Evolutionary conservation across 345 rosid genomes (phyloP), one percentile per base, ranked within the genome.

Genomic region (Erucastrum elatum): DNA sequence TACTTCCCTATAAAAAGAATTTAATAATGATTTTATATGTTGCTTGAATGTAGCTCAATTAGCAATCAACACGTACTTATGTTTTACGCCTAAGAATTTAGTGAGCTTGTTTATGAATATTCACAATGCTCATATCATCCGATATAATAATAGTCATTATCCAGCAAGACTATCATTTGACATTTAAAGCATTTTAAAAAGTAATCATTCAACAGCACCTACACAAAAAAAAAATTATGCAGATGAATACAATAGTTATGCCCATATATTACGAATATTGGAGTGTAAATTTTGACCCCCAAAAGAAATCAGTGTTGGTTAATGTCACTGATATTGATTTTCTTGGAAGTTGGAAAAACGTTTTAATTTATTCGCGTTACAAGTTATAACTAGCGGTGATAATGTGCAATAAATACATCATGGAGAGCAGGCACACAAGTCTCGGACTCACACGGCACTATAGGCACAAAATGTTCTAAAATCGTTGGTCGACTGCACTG

Each of bases 11-110:
- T 13, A 13, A 49, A 49, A 49, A 49, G n/a, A 49, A 13, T 49
- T 49, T 13, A 0, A 13, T 56, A 37, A 78, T 78, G 55, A 72
- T 66, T 41, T 30, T 21, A 30, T 41, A 30, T 26, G 68, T 78
- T 72, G 77, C 77, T 66, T 72, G 63, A 59, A 39, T 66, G 25
- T 78, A 65, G 62, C 73, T 72, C 68, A 78, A 44, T 72, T 34
- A 66, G 55, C 63, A 66, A 66, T 72, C 77, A 66, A 78, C 31
- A 72, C 68, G 77, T 66, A 66, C 77, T 66, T 72, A 59, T n/a
- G 55, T 78, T n/a, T 66, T 78, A 78, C 77, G 77, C 68, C 55
- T 41, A 10, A 78, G 53, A 72, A 66, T 58, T 10, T 21, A 3
- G 34, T 72, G 44, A 71, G 34, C 35, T 53, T 63, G 56, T 35